Conservation (phyloP, 2,329 filamentous ascomycete genomes). For the Paradendryphiella salina region DNA sequence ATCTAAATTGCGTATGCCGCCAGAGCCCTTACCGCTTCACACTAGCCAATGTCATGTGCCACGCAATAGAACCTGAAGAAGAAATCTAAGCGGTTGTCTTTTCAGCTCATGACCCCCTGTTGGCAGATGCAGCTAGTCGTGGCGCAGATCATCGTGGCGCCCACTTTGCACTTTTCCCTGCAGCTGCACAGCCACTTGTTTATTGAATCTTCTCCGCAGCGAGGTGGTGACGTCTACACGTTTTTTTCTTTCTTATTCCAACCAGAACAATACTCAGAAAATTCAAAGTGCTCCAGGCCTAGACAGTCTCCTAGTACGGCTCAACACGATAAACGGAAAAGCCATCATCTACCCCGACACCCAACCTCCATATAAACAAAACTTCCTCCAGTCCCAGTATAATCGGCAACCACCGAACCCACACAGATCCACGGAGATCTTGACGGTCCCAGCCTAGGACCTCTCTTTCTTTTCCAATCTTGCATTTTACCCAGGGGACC, state of each 20-base stretch:
- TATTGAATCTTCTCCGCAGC: background rate
- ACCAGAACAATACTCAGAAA: too few species aligned
- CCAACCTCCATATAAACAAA: too few species aligned
- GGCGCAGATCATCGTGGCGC: constrained; percentile 6
- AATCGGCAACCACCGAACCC: too few species aligned
- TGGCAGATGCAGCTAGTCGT: constrained; percentile 15
- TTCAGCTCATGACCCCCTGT: constrained; percentile 27
- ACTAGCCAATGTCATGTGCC: constrained; percentile 9
- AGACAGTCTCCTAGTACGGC: too few species aligned
- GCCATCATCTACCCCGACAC: too few species aligned
- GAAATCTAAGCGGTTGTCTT: constrained; percentile 8
- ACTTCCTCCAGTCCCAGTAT: too few species aligned
- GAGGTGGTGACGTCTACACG: background rate
- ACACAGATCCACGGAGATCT: too few species aligned
- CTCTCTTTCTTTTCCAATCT: too few species aligned
- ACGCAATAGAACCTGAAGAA: constrained; percentile 1
- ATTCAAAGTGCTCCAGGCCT: too few species aligned
- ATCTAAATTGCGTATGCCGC: constrained; percentile 11
- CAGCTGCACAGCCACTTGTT: constrained; percentile 8
- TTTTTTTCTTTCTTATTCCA: too few species aligned
- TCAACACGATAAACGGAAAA: too few species aligned
- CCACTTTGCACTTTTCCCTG: background rate
- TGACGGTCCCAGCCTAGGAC: too few species aligned
- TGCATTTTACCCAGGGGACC: background rate
- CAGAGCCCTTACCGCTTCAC: constrained; percentile 13